Conservation (phyloP, 768 basidiomycete species). For the Trametes cinnabarina region DNA sequence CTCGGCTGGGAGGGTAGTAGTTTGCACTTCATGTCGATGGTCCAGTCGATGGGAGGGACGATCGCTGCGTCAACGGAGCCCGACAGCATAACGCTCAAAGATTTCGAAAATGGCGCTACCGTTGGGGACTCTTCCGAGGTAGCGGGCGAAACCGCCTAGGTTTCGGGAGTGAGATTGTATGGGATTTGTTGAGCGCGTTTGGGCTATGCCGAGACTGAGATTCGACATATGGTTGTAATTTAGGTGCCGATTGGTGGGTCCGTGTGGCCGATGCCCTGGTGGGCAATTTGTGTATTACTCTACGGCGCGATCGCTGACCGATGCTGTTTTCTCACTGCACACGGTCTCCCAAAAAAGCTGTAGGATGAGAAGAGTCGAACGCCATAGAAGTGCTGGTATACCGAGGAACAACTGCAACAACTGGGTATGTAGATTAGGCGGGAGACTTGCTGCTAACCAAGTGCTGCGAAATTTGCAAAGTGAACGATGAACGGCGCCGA, state of each 20-base stretch:
- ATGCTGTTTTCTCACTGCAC: too few species aligned
- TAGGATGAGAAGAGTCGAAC: neutral
- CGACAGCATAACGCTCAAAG: neutral
- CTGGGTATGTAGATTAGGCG: slow-evolving; percentile 10
- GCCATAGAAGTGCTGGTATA: slow-evolving; percentile 7
- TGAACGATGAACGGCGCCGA: neutral
- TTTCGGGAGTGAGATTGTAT: too few species aligned
- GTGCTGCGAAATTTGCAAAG: neutral
- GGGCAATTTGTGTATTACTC: too few species aligned
- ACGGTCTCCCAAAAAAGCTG: too few species aligned
- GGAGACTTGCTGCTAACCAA: slow-evolving; percentile 4
- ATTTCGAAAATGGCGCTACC: neutral
- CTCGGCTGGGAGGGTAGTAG: neutral
- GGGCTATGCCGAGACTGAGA: too few species aligned
- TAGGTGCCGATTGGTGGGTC: too few species aligned
- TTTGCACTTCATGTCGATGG: neutral
- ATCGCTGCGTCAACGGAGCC: neutral
- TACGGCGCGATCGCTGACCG: too few species aligned
- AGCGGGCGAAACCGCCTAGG: neutral
- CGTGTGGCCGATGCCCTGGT: too few species aligned
- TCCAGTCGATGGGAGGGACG: neutral
- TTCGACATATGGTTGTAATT: too few species aligned
- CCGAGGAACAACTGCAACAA: slow-evolving; percentile 4
- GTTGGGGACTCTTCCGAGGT: neutral
- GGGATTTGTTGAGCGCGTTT: too few species aligned